Evolutionary conservation across 1,139 yeast species (phyloP), one percentile per base, ranked within the genome.

Genomic region (Candida pseudoviswanathii): DNA sequence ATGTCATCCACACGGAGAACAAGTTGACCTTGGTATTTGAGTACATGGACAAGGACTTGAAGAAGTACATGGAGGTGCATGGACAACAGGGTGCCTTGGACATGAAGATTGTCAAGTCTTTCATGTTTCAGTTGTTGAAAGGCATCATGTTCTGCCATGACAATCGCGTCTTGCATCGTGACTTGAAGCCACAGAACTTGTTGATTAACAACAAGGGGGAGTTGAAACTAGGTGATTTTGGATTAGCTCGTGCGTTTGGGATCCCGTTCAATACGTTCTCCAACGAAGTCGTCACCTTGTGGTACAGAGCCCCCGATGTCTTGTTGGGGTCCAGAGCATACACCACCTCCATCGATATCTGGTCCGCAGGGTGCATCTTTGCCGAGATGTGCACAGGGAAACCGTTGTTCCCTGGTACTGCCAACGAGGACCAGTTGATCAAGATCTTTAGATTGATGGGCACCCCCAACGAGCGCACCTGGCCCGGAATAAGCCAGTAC

Each of bases 361-460:
- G 99, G 99, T 90, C 97, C 29, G 96, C 97, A 24, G 99, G 99
- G 9, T 94, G 99, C 70, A 94, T 94, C 49, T 78, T 94, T 65
- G 98, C 98, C 1, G 99, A 94, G 66, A 94, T 94, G 99, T 86
- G 94, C 59, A 89, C 97, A 7, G 99, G 99, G n/a, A 86, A 94
- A 60, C 97, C 99, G 0, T 73, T 94, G 50, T 94, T 94, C 67
- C 97, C 99, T 1, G 99, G 99, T 2, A 84, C 95, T 6, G 90
- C 96, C 42, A 95, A 94, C 66, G 98, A 94, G 51, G 99, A 94
- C 69, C 98, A 94, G 67, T 75, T 94, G 61, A 81, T 84, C 61
- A 84, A 89, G 63, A 95, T 94, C 49, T 94, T 94, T 70, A 84
- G 94, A 61, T 77, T 88, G 39, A 89, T 92, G 96, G 99, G 99